Base-by-base conservation (phyloP, 768 basidiomycete genomes). In the Galerina marginata region DNA sequence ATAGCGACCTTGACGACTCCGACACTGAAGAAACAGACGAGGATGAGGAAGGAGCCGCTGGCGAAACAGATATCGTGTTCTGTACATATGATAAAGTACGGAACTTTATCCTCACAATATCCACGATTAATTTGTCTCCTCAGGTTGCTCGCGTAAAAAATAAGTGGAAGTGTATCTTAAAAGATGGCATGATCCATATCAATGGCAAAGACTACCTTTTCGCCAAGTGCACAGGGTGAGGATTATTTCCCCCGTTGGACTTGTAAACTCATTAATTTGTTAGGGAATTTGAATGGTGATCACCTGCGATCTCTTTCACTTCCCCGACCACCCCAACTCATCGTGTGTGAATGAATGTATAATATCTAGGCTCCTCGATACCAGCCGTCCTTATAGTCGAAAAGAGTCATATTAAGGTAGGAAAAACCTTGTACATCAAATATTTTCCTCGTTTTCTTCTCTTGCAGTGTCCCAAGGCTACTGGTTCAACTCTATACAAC, bases 71-170 rank as follows among this genome's bases (percentile, higher is more conserved):
- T 72, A 94, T 99, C 48, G 94, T 99, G 23, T 96, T 98, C 69
- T 99, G 97, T 74, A 95, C 96, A 6, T 99, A 97, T 72, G 97
- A 99, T 73, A 99, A 99, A 88, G 96, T 94, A 57, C 42, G 81
- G 10, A 16, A 20, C 36, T 44, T 57, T 25, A 5, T 47, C 29
- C 39, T 37, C 52, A 25, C 53, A 10, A 29, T 57, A n/a, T 62
- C 45, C 43, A 36, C 14, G 6, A 5, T 58, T 58, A 54, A 62
- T 63, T 20, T 14, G 59, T 51, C 40, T 15, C 44, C 36, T 33
- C 65, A 99, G 96, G 96, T 99, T 38, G 95, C 96, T 45, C 85
- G 97, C n/a, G 96, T 99, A 25, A 99, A 99, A 79, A 99, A 97
- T 79, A 99, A 99, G 79, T 99, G 97, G 97, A 99, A 99, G 81